Percentiles rank a stretch among this genome's conserved stretches.
Evolutionary conservation across 306 rosid species (phyloP).

Genomic region (Hylodesmum podocarpum): DNA sequence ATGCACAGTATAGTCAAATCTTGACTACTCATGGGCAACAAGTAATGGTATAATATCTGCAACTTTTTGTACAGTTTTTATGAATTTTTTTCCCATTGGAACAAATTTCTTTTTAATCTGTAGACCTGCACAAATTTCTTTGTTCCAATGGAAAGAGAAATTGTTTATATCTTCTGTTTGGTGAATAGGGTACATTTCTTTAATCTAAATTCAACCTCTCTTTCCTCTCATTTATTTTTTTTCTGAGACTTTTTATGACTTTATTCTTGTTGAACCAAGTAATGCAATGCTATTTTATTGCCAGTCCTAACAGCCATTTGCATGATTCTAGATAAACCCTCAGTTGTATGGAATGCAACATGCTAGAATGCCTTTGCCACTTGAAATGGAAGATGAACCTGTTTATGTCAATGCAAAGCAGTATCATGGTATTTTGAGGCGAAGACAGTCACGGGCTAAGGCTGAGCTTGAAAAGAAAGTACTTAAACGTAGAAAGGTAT

Average conservation of each 20-base stretch:
- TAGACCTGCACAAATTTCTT: neutral
- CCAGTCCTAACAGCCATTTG: constrained; percentile 29
- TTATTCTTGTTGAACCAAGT: constrained; percentile 19
- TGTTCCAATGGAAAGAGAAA: neutral
- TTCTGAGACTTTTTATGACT: neutral
- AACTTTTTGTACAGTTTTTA: neutral
- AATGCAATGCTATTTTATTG: neutral
- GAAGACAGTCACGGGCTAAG: constrained; percentile 91
- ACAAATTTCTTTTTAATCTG: neutral
- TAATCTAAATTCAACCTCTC: neutral
- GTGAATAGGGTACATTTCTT: neutral
- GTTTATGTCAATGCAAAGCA: constrained; percentile 94
- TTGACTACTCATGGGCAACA: constrained; percentile 57
- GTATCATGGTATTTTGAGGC: constrained; percentile 86
- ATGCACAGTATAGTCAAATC: constrained; percentile 60
- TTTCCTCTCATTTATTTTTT: neutral
- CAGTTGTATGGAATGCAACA: constrained; percentile 64
- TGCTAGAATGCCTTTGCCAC: constrained; percentile 85
- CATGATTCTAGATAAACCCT: constrained; percentile 55
- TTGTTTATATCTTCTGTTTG: neutral
- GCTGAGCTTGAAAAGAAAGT: constrained; percentile 78
- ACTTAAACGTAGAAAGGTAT: constrained; percentile 73
- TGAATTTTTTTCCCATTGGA: neutral
- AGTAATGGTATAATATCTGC: constrained; percentile 52
- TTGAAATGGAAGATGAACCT: constrained; percentile 88